Evolutionary conservation across 129 eudicot species (phyloP), one percentile per base, ranked within the genome.

Genomic region (Escallonia rubra): DNA sequence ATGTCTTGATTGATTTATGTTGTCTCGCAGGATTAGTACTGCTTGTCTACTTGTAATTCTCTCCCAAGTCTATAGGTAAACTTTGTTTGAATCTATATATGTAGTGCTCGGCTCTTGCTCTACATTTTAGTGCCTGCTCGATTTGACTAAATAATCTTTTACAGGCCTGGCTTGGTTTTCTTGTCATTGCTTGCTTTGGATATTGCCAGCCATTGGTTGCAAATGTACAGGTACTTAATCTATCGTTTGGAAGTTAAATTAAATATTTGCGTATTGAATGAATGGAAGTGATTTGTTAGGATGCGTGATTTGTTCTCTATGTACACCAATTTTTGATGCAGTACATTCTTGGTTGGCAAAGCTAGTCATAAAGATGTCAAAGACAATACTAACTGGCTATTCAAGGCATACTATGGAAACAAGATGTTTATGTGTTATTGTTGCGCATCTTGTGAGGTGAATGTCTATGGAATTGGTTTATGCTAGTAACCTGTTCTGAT

Each of bases 191-290:
- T 93, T 84, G 98, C 96, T 64, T 76, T 93, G 73, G 96, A 93
- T 80, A 93, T 93, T 69, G 91, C 68, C 71, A 93, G 98, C 82
- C 98, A 93, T 75, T 93, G 98, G 98, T 69, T 93, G 64, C 98
- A 93, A 82, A 89, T 93, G 98, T 93, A 93, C 74, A 93, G 98
- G 98, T 93, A 86, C 54, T 55, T 44, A 40, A 43, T 38, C 16
- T 57, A 0, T 14, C 41, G 38, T 23, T 23, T 23, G 34, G 34
- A 23, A 23, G 34, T 23, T 23, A 23, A 23, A 23, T 23, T 23
- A 23, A 23, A 23, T 23, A 23, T 23, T 23, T 23, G 34, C 34
- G 34, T 23, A 23, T 23, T 23, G 34, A 23, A 23, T 23, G 34
- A 23, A 23, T 1, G 34, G 34, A 23, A 23, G 34, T 23, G 34